These are phyloP conservation scores for Tylopilus rubrobrunneus DNA, from an alignment of 768 basidiomycete genomes.

Conservation along the genomic window DNA sequence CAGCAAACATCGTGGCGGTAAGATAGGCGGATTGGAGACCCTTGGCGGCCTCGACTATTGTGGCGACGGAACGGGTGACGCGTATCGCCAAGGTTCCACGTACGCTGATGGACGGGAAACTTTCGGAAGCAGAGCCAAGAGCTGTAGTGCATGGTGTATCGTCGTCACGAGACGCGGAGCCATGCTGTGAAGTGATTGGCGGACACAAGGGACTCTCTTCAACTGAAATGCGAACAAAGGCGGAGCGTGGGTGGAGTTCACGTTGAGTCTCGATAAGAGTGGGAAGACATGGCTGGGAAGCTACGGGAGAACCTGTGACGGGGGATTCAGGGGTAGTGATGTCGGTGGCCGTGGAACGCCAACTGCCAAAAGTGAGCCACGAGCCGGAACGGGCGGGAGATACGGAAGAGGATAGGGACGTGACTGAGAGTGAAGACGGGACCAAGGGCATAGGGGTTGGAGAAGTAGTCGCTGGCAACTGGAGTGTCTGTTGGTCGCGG, in stretches of 20 bases:
- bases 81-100: conserved; percentile 20
- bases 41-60: conserved; percentile 49
- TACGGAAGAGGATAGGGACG: conserved; percentile 24
- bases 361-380: conserved; percentile 42
- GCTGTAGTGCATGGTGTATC: conserved; percentile 16
- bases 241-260: conserved; percentile 35
- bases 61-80: conserved; percentile 36
- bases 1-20: conserved; percentile 47
- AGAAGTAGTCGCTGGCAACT: conserved; percentile 3
- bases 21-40: conserved; percentile 59
- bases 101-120: conserved; percentile 1
- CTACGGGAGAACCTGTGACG: conserved; percentile 29
- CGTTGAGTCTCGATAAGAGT: conserved; percentile 26
- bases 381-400: conserved; percentile 37
- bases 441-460: conserved; percentile 17
- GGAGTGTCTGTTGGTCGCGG: conserved; percentile 17
- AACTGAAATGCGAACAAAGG: conserved; percentile 32
- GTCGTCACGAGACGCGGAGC: conserved; percentile 12
- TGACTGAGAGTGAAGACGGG: conserved; percentile 22
- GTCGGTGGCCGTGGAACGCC: conserved; percentile 37
- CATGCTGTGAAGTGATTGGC: not conserved
- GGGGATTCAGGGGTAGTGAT: conserved; percentile 33
- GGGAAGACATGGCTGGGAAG: conserved; percentile 28
- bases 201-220: conserved; percentile 36
- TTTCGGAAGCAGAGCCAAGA: not conserved